These are phyloP conservation scores for Psilocybe cubensis DNA, from an alignment of 768 basidiomycete species.

Conservation along the genomic window DNA sequence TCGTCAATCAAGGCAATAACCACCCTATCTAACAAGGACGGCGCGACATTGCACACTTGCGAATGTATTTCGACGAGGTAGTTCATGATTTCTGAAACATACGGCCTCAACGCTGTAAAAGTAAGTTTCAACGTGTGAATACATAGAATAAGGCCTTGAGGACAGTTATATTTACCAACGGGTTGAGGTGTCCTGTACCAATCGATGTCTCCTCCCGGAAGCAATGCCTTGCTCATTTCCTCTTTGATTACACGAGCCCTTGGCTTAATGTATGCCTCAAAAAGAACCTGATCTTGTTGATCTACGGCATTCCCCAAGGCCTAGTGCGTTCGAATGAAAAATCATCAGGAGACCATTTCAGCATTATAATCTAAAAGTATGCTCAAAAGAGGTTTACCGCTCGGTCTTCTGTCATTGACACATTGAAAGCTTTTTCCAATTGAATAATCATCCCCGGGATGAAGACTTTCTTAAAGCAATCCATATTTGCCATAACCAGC, in stretches of 20 bases:
- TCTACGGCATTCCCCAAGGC: conserved; percentile 75
- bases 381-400: conserved; percentile 42
- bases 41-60: conserved; percentile 80
- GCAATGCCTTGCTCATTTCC: conserved; percentile 77
- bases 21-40: conserved; percentile 75
- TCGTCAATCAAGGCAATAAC: conserved; percentile 80
- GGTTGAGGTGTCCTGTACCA: conserved; percentile 94
- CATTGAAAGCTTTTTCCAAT: conserved; percentile 74
- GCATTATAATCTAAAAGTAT: conserved; percentile 9
- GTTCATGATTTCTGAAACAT: conserved; percentile 87
- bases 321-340: conserved; percentile 33
- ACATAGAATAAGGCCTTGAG: neutral
- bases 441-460: conserved; percentile 82
- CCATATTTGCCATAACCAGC: conserved; percentile 88
- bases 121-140: neutral
- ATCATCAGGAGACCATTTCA: neutral
- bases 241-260: conserved; percentile 63
- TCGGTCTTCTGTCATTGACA: conserved; percentile 71
- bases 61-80: conserved; percentile 91
- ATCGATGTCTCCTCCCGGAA: conserved; percentile 71
- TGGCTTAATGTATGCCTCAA: conserved; percentile 83
- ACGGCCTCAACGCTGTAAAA: conserved; percentile 80
- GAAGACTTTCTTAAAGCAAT: conserved; percentile 64
- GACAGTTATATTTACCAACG: conserved; percentile 54
- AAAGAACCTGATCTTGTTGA: conserved; percentile 85